phyloP scores from a whole-genome alignment of 768 basidiomycete species.

The Gloeophyllum trabeum region DNA sequence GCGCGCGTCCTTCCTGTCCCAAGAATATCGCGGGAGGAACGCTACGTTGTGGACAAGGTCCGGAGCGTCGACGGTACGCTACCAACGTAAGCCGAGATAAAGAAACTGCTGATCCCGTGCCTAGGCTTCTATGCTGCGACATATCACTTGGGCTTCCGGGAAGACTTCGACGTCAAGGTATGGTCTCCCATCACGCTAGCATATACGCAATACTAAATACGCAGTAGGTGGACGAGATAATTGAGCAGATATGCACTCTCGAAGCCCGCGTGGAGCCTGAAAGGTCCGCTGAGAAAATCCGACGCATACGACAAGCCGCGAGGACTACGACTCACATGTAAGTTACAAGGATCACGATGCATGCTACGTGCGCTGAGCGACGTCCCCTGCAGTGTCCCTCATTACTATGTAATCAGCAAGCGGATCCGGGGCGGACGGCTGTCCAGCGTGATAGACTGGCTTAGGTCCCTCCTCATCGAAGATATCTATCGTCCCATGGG shows the following conservation, averaged over 20 bases:
- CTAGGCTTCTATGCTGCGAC: constrained; percentile 51
- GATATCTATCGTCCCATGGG: constrained; percentile 49
- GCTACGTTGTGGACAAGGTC: constrained; percentile 48
- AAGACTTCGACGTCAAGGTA: constrained; percentile 39
- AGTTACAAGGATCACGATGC: not conserved
- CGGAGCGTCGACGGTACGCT: constrained; percentile 36
- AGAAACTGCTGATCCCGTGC: not conserved
- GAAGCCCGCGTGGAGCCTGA: constrained; percentile 30
- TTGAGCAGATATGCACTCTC: constrained; percentile 36
- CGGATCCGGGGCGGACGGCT: constrained; percentile 19
- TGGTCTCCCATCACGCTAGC: not conserved
- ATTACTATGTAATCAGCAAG: constrained; percentile 43
- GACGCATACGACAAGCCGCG: constrained; percentile 30
- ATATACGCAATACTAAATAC: not conserved
- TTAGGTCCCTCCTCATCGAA: constrained; percentile 44
- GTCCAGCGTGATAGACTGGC: constrained; percentile 24
- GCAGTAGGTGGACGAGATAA: constrained; percentile 29
- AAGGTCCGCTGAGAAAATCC: constrained; percentile 18
- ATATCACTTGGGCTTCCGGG: constrained; percentile 53
- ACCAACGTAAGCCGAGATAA: not conserved
- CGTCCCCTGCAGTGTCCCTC: constrained; percentile 46
- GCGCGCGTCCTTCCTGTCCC: constrained; percentile 40
- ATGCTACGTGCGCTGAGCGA: too few relatives aligned
- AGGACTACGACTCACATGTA: constrained; percentile 45
- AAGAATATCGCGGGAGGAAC: constrained; percentile 34